Base-by-base conservation (phyloP, 164 flowering plant genomes). In the Liriodendron chinense region DNA sequence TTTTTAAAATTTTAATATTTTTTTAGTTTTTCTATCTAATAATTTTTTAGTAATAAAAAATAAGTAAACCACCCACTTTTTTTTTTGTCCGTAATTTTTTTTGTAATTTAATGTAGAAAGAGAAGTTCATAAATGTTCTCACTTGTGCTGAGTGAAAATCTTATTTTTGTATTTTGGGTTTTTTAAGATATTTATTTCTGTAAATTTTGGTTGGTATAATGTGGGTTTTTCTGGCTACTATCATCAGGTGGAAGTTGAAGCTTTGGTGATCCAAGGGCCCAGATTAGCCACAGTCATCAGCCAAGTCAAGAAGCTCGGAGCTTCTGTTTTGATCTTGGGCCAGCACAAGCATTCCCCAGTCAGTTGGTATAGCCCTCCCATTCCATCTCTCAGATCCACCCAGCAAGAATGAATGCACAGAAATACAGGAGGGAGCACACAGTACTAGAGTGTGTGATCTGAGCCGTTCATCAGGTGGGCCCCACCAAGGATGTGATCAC, bases 261-360 rank as follows among this genome's bases (percentile, higher is more conserved):
- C 92, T 74, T 72, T 94, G 24, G 92, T 88, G 56, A 86, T 94
- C 14, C 91, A 90, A 81, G 98, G 98, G 13, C 92, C 95, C 72
- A 91, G 82, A 79, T 77, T 89, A 69, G 86, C 80, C 16, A 93
- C 95, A 16, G 88, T 94, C 26, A 76, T 89, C 82, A 91, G 90
- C 91, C 97, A 93, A 83, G 97, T 94, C 83, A 93, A 93, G 89
- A 94, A 94, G 83, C 91, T 94, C 65, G 96, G 93, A 77, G 98
- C 84, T 16, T 85, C 95, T 69, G 93, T 94, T 65, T 84, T 93
- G 25, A 95, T 94, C 1, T 77, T 94, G 80, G 93, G 94, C 70
- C 97, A 91, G 75, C 86, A 89, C 82, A 89, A 87, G 76, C 83
- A 89, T 48, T 87, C 96, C 56, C 72, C 89, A 1, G 57, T 91